phyloP scores from a whole-genome alignment of 371 early-diverging fungal species.

The Blastocladiella emersonii region DNA sequence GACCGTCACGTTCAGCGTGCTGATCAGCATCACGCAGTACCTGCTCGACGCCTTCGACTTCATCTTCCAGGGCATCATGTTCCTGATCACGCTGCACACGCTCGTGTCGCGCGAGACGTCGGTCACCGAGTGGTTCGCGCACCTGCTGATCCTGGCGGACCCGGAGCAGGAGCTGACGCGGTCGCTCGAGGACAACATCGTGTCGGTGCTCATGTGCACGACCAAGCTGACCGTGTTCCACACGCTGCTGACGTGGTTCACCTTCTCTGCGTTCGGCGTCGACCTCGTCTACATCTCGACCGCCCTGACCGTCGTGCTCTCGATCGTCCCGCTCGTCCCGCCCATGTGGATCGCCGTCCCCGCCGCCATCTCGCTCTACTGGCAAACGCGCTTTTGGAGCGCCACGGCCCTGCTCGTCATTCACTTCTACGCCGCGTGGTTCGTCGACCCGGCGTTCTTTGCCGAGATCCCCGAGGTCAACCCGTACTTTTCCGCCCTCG shows the following conservation, averaged over 20 bases:
- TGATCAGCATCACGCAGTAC: neutral
- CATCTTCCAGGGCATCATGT: conserved; percentile 5
- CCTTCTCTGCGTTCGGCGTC: conserved; percentile 3
- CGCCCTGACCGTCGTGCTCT: neutral
- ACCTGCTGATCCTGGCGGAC: conserved; percentile 6
- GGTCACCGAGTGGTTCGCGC: conserved; percentile 2
- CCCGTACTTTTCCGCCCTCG: conserved; percentile 6
- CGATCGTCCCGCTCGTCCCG: conserved; percentile 4
- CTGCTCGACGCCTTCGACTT: conserved; percentile 6
- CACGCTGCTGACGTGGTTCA: conserved; percentile 6
- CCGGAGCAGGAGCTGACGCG: neutral
- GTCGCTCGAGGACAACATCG: conserved; percentile 6
- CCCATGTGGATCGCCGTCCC: conserved; percentile 8
- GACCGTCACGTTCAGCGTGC: neutral
- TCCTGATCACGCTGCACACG: conserved; percentile 8
- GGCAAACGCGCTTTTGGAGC: neutral
- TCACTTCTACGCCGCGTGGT: neutral
- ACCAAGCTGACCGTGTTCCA: conserved; percentile 7
- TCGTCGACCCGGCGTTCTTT: conserved; percentile 8
- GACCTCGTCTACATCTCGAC: conserved; percentile 3
- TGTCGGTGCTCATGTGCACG: conserved; percentile 4
- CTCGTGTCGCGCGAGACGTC: conserved; percentile 6
- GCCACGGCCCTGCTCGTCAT: neutral
- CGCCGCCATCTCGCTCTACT: conserved; percentile 4
- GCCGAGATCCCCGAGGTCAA: conserved; percentile 9